These are phyloP conservation scores for Suillus subalutaceus DNA, from an alignment of 768 basidiomycete species.

Conservation along the genomic window DNA sequence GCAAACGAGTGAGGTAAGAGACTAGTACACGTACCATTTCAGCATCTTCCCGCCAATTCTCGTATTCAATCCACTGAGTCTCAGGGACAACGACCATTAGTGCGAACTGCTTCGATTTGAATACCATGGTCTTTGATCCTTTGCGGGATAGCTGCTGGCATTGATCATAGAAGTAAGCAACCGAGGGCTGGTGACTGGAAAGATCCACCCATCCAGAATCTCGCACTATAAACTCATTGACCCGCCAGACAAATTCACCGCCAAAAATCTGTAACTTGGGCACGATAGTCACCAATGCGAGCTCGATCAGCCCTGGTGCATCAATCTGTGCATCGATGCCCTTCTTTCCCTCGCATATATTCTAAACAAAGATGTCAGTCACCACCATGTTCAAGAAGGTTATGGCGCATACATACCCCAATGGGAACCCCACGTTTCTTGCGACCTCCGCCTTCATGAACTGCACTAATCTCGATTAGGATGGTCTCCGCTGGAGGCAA, in stretches of 20 bases:
- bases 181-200: background rate
- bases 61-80: slow-evolving; percentile 12
- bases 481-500: slow-evolving; percentile 11
- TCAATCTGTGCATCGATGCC: slow-evolving; percentile 10
- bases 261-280: slow-evolving; percentile 6
- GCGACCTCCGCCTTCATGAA: slow-evolving; percentile 5
- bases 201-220: slow-evolving; percentile 15
- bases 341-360: slow-evolving; percentile 14
- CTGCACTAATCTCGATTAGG: slow-evolving; percentile 7
- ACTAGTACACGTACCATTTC: background rate
- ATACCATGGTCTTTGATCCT: slow-evolving; percentile 1
- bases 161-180: slow-evolving; percentile 11
- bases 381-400: background rate
- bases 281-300: slow-evolving; percentile 3
- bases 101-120: slow-evolving; percentile 10
- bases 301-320: background rate
- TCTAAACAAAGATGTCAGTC: slow-evolving; percentile 8
- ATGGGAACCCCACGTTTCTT: slow-evolving; percentile 7
- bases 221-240: slow-evolving; percentile 11
- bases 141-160: slow-evolving; percentile 9
- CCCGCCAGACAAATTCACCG: slow-evolving; percentile 9
- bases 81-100: slow-evolving; percentile 12
- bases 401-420: slow-evolving; percentile 6
- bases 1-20: background rate
- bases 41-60: slow-evolving; percentile 4